These are phyloP conservation scores for Theileria sp. DNA, from an alignment of 169 alveolate species.

Conservation along the genomic window DNA sequence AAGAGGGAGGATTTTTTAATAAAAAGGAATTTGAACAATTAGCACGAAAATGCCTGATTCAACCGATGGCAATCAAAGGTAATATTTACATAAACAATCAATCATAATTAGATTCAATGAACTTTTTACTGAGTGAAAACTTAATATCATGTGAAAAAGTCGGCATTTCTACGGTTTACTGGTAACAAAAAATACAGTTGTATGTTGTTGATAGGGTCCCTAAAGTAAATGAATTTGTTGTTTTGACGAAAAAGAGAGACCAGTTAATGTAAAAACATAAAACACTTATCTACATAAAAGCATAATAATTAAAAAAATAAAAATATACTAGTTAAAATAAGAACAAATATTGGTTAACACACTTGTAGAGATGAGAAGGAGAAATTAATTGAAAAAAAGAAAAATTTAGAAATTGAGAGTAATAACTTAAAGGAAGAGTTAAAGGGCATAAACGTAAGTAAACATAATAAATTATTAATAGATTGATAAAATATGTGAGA, in stretches of 20 bases:
- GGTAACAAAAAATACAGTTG: conserved; percentile 11
- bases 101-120: conserved; percentile 38
- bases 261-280: background rate
- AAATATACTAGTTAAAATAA: background rate
- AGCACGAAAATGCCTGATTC: conserved; percentile 52
- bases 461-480: background rate
- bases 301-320: no score
- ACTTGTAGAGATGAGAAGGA: background rate
- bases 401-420: background rate
- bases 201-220: background rate
- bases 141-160: conserved; percentile 54
- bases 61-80: conserved; percentile 62
- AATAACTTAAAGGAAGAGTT: conserved; percentile 5
- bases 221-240: background rate
- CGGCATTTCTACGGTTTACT: conserved; percentile 52
- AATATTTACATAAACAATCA: conserved; percentile 17
- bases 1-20: conserved; percentile 48
- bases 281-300: no score
- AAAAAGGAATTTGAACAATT: conserved; percentile 55
- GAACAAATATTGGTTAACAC: background rate
- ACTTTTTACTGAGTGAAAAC: conserved; percentile 61
- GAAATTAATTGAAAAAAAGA: background rate
- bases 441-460: conserved; percentile 2
- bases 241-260: background rate
- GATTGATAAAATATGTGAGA: background rate